phyloP scores from a whole-genome alignment of 306 rosid species.

The Lathyrus oleraceus region DNA sequence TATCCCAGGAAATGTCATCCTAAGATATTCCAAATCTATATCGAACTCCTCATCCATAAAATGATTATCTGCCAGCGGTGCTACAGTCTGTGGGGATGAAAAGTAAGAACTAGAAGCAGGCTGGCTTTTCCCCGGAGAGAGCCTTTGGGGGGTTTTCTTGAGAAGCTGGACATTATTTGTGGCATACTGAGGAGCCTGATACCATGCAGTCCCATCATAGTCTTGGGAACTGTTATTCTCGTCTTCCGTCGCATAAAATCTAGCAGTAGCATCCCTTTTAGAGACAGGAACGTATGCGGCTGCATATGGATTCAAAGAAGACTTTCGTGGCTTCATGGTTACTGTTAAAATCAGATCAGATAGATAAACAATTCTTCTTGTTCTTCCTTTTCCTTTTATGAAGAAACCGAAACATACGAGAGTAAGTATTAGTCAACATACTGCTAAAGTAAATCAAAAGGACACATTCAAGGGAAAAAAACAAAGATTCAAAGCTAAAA shows the following conservation, averaged over 20 bases:
- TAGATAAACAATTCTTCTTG: constrained; percentile 5
- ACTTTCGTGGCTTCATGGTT: constrained; percentile 58
- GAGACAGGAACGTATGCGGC: constrained; percentile 71
- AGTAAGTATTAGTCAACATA: constrained; percentile 30
- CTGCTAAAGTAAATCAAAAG: constrained; percentile 4
- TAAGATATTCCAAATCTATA: constrained; percentile 73
- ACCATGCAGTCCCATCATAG: constrained; percentile 41
- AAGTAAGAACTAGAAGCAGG: constrained; percentile 31
- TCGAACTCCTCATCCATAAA: constrained; percentile 53
- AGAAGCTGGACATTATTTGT: constrained; percentile 32
- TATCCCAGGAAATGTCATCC: constrained; percentile 60
- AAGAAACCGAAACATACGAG: not conserved
- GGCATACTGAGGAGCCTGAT: constrained; percentile 44
- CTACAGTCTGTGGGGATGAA: constrained; percentile 42
- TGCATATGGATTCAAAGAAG: constrained; percentile 82
- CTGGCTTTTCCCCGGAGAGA: constrained; percentile 12
- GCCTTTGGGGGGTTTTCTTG: constrained; percentile 24
- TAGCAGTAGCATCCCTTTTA: constrained; percentile 48
- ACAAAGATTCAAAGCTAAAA: not conserved
- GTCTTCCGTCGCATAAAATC: constrained; percentile 34
- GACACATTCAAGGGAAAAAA: not conserved
- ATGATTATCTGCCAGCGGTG: constrained; percentile 44
- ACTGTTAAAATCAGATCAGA: constrained; percentile 25
- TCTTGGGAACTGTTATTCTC: constrained; percentile 24
- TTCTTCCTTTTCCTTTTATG: constrained; percentile 13